These are phyloP conservation scores for Hypsizygus ulmarius DNA, from an alignment of 1,284 basidiomycete genomes.

Conservation along the genomic window DNA sequence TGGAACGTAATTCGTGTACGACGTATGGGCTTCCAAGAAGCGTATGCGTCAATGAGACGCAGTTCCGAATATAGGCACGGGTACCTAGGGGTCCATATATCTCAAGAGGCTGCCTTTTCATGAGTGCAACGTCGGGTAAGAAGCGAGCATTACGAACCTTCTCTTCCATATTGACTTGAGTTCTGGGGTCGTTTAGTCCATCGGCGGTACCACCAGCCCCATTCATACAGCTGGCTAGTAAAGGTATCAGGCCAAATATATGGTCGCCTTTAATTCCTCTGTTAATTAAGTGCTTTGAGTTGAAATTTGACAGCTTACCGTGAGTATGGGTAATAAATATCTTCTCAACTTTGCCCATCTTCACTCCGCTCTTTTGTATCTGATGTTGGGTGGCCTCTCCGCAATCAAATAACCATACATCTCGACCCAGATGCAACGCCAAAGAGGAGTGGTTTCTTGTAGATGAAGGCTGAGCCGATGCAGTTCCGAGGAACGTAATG, in stretches of 20 bases:
- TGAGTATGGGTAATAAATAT: conserved; percentile 94
- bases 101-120: conserved; percentile 55
- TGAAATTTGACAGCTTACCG: conserved; percentile 45
- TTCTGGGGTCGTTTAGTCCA: conserved; percentile 58
- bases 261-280: conserved; percentile 65
- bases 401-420: conserved; percentile 87
- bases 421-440: conserved; percentile 58
- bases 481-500: conserved; percentile 75
- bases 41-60: conserved; percentile 71
- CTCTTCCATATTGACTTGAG: conserved; percentile 30
- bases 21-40: conserved; percentile 72
- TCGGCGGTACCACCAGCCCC: conserved; percentile 66
- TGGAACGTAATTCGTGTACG: conserved; percentile 84
- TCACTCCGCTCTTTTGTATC: conserved; percentile 67
- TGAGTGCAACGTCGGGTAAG: background rate
- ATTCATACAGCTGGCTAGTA: conserved; percentile 67
- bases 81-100: conserved; percentile 90
- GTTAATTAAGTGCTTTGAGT: background rate
- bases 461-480: conserved; percentile 72
- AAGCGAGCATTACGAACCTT: conserved; percentile 30
- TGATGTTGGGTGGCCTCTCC: conserved; percentile 89
- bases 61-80: conserved; percentile 76
- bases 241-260: conserved; percentile 76
- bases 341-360: conserved; percentile 79
- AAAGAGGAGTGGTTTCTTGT: conserved; percentile 74